Conservation (phyloP, 805 yeast species). For the Candida parachauliodes region DNA sequence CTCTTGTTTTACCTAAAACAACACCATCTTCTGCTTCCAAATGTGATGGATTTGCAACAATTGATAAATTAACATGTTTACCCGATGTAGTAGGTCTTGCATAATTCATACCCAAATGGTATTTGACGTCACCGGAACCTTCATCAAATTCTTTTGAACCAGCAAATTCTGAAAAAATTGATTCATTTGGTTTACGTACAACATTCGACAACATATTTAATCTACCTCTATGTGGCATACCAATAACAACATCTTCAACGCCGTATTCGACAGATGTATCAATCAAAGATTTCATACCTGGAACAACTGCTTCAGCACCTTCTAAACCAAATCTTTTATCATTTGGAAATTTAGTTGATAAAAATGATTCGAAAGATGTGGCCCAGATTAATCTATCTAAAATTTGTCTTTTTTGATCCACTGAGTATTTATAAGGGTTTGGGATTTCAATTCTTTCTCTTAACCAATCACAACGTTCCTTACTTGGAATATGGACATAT, state of each 20-base stretch:
- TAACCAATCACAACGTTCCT: constrained; percentile 96
- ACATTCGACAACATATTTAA: constrained; percentile 96
- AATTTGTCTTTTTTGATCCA: constrained; percentile 93
- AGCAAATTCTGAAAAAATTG: constrained; percentile 92
- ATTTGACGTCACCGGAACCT: constrained; percentile 98
- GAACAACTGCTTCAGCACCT: constrained; percentile 96
- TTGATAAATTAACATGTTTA: constrained; percentile 87
- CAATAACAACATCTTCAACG: constrained; percentile 92
- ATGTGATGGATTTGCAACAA: constrained; percentile 99
- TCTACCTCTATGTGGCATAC: constrained; percentile 99
- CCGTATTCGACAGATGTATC: constrained; percentile 92
- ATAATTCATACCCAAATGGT: constrained; percentile 99
- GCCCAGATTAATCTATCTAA: constrained; percentile 97
- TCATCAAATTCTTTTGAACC: constrained; percentile 90
- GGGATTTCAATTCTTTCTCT: constrained; percentile 96
- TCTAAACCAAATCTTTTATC: constrained; percentile 98
- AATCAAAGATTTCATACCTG: constrained; percentile 94
- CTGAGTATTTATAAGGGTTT: constrained; percentile 71
- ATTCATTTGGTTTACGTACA: constrained; percentile 97
- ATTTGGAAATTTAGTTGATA: constrained; percentile 94
- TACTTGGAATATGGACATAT: constrained; percentile 94
- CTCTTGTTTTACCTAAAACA: constrained; percentile 96
- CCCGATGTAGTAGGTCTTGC: constrained; percentile 99
- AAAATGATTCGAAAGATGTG: constrained; percentile 86
- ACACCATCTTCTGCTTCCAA: constrained; percentile 99